Conservation (phyloP, 139 green algal species). For the Coelastrella sp. region DNA sequence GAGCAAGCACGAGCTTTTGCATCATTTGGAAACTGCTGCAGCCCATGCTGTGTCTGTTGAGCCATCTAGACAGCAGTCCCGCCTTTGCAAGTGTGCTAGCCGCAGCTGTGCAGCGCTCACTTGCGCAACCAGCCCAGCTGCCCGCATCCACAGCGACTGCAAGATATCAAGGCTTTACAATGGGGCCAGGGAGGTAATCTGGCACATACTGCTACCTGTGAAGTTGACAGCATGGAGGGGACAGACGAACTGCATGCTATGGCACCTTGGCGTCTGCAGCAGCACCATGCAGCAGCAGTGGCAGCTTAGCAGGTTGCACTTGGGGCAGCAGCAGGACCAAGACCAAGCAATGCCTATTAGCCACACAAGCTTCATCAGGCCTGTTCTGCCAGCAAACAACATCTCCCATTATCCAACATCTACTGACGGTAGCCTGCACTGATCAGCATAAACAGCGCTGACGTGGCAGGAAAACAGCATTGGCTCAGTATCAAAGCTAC, state of each 20-base stretch:
- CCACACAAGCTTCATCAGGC: no score
- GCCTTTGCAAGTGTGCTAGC: not conserved
- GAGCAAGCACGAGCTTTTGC: no score
- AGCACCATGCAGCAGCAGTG: no score
- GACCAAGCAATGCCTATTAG: no score
- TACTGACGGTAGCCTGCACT: no score
- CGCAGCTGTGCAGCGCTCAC: not conserved
- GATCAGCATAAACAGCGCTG: not conserved
- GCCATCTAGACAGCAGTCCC: not conserved
- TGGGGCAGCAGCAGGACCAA: no score
- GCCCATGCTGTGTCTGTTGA: slow-evolving; percentile 16
- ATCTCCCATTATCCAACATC: no score
- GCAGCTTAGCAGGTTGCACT: no score
- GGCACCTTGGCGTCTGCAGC: no score
- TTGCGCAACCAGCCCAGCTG: no score
- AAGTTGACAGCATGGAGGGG: no score
- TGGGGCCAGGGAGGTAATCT: not conserved
- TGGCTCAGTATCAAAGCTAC: slow-evolving; percentile 7
- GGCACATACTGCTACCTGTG: slow-evolving; percentile 22
- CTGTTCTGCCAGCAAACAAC: no score
- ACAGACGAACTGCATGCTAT: not conserved
- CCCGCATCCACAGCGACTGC: not conserved
- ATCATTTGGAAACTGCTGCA: slow-evolving; percentile 7
- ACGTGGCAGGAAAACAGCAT: not conserved
- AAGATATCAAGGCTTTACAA: not conserved